Conservation (phyloP, 192 early-diverging fungal genomes). For the Chytriomyces hyalinus region DNA sequence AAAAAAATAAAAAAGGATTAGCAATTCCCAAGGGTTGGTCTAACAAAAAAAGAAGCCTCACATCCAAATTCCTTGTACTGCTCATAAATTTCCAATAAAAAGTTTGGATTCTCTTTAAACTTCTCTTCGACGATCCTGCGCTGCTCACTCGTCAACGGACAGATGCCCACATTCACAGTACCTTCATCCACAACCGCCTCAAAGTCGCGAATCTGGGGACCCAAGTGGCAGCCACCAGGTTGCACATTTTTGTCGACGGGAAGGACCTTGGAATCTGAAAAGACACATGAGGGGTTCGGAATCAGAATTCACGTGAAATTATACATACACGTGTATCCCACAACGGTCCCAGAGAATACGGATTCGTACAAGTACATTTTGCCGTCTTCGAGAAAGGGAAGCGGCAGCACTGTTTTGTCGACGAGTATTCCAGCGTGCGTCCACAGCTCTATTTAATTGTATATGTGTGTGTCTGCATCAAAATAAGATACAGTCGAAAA, state of each 20-base stretch:
- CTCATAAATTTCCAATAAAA: conserved; percentile 30
- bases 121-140: conserved; percentile 17
- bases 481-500: neutral
- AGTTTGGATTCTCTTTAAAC: neutral
- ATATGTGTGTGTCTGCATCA: neutral
- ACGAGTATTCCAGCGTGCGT: conserved; percentile 41
- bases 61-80: conserved; percentile 33
- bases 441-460: conserved; percentile 26
- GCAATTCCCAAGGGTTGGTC: neutral
- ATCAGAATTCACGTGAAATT: neutral
- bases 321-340: conserved; percentile 28
- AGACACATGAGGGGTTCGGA: neutral
- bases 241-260: conserved; percentile 24
- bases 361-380: conserved; percentile 45
- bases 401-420: conserved; percentile 38
- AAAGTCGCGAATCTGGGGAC: conserved; percentile 40
- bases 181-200: conserved; percentile 29
- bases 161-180: conserved; percentile 36
- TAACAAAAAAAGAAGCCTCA: neutral
- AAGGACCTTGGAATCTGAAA: conserved; percentile 26
- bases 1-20: neutral
- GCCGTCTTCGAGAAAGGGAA: conserved; percentile 35
- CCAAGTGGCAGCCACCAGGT: conserved; percentile 19
- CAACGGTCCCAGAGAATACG: conserved; percentile 33
- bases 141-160: neutral